Conservation (phyloP, 2,329 filamentous ascomycete genomes). For the Blumeriella jaapii region DNA sequence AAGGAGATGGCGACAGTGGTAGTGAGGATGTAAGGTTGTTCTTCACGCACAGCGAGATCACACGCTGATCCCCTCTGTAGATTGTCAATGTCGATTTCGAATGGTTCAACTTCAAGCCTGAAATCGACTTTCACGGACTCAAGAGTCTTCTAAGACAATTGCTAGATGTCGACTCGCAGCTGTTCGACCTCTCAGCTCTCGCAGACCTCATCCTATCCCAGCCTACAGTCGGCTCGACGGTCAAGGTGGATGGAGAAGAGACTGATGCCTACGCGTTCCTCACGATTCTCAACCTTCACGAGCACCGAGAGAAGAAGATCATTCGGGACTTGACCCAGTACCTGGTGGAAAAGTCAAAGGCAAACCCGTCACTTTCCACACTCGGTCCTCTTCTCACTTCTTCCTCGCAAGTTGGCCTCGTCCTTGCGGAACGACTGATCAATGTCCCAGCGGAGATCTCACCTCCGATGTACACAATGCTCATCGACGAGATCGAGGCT, state of each 20-base stretch:
- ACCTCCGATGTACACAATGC: slow-evolving; percentile 90
- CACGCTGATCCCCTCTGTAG: slow-evolving; percentile 41
- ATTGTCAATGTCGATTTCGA: slow-evolving; percentile 95
- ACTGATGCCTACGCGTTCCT: slow-evolving; percentile 88
- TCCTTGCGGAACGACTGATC: slow-evolving; percentile 87
- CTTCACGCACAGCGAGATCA: not conserved
- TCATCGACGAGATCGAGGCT: slow-evolving; percentile 80
- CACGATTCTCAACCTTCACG: slow-evolving; percentile 71
- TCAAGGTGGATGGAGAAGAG: slow-evolving; percentile 93
- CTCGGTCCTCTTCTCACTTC: slow-evolving; percentile 47
- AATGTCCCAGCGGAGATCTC: slow-evolving; percentile 93
- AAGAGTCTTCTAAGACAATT: slow-evolving; percentile 85
- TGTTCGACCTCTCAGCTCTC: slow-evolving; percentile 80
- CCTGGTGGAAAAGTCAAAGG: slow-evolving; percentile 42
- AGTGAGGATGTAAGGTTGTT: slow-evolving; percentile 23
- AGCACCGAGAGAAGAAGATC: slow-evolving; percentile 64
- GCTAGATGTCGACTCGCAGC: slow-evolving; percentile 73
- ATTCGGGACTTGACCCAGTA: slow-evolving; percentile 64
- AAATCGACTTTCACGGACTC: slow-evolving; percentile 88
- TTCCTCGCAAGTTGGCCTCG: slow-evolving; percentile 59
- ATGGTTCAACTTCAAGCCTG: slow-evolving; percentile 90
- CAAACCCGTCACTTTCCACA: slow-evolving; percentile 42
- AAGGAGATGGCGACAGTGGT: slow-evolving; percentile 21
- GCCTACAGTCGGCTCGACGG: slow-evolving; percentile 78
- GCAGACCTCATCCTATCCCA: slow-evolving; percentile 81